Evolutionary conservation across 805 yeast genomes (phyloP).

Genomic region (Alloascoidea hylecoeti): DNA sequence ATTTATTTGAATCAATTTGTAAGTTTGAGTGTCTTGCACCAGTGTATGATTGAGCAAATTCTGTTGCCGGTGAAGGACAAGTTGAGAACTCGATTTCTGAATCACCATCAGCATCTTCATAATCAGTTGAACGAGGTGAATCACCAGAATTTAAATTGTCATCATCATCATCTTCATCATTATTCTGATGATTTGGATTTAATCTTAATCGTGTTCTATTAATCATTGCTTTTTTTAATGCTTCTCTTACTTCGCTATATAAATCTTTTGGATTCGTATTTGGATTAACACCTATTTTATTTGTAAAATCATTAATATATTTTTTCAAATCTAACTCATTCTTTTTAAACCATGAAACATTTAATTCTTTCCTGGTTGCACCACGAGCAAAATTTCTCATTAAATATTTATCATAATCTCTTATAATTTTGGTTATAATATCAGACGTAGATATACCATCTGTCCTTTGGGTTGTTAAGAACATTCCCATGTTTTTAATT

Average conservation of each 20-base stretch:
- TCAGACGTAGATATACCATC: constrained; percentile 95
- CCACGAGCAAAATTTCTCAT: constrained; percentile 97
- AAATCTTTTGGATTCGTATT: constrained; percentile 70
- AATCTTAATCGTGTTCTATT: constrained; percentile 3
- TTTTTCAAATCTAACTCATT: constrained; percentile 90
- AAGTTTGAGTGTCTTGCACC: no score
- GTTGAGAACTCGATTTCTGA: constrained; percentile 4
- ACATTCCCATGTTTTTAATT: constrained; percentile 81
- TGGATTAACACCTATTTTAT: constrained; percentile 36
- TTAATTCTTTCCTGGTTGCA: constrained; percentile 89
- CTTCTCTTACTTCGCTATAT: constrained; percentile 74
- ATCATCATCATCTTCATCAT: constrained; percentile 12
- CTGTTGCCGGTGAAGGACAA: constrained; percentile 42
- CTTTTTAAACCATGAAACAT: constrained; percentile 95
- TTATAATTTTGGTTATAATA: constrained; percentile 85
- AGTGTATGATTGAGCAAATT: constrained; percentile 48
- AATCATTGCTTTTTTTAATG: constrained; percentile 27
- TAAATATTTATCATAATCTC: constrained; percentile 92
- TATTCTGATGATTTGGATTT: constrained; percentile 6
- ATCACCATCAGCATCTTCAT: constrained; percentile 10
- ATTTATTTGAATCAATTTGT: constrained; percentile 3
- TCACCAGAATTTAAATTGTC: constrained; percentile 12
- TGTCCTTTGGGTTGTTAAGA: constrained; percentile 89
- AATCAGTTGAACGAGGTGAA: constrained; percentile 13
- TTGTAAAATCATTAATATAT: constrained; percentile 75